Evolutionary conservation across 257 asterid species (phyloP).

Genomic region (Solanum stenotomum): DNA sequence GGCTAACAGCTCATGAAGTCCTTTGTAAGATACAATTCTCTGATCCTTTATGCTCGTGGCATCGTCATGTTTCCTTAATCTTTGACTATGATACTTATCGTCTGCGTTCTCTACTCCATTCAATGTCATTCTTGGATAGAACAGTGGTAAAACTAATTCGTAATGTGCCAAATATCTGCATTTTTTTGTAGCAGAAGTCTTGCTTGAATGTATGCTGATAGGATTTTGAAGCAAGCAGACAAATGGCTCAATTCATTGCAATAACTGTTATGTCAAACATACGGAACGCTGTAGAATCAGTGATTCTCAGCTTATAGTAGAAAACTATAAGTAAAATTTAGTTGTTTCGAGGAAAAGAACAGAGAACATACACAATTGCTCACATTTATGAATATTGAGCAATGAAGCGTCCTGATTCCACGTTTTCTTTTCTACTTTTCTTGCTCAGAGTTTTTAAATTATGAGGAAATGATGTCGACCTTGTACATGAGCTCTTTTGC

Average conservation of each 20-base stretch:
- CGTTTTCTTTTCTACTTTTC: background rate
- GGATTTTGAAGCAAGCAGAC: no score
- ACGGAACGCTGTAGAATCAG: no score
- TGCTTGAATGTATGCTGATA: no score
- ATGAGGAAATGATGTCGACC: background rate
- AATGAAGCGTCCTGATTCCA: background rate
- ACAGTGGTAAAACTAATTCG: background rate
- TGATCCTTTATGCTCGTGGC: background rate
- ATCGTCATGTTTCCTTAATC: background rate
- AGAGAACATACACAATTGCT: background rate
- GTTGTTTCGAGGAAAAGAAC: no score
- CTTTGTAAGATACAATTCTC: slow-evolving; percentile 33
- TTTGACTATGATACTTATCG: background rate
- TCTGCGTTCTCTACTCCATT: background rate
- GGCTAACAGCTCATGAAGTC: slow-evolving; percentile 60
- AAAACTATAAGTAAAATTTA: no score
- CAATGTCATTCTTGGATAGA: background rate
- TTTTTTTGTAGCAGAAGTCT: no score
- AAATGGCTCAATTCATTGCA: no score
- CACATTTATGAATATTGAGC: background rate
- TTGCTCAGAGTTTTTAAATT: background rate
- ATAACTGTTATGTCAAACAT: no score
- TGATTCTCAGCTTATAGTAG: no score
- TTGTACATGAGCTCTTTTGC: background rate
- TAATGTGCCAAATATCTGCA: background rate